These are phyloP conservation scores for Holtermannia corniformis DNA, from an alignment of 768 basidiomycete genomes.

Conservation along the genomic window DNA sequence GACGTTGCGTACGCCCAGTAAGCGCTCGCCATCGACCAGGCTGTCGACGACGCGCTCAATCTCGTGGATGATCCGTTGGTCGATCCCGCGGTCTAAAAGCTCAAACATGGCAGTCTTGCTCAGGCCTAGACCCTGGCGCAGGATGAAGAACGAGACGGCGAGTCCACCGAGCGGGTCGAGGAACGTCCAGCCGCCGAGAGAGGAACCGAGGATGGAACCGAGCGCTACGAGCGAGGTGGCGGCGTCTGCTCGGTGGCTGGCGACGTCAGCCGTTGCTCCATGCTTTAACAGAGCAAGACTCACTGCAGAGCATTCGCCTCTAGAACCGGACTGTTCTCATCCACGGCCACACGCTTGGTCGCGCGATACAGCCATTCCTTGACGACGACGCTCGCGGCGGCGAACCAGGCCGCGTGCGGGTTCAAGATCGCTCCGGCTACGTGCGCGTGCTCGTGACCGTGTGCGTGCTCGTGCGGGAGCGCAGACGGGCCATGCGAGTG, in stretches of 20 bases:
- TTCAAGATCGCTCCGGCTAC: conserved; percentile 55
- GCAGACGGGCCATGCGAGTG: conserved; percentile 48
- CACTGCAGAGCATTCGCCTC: conserved; percentile 86
- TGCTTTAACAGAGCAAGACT: conserved; percentile 9
- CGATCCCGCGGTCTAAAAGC: conserved; percentile 73
- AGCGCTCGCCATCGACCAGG: conserved; percentile 42
- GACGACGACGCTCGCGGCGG: conserved; percentile 61
- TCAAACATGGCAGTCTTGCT: conserved; percentile 65
- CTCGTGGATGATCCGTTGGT: conserved; percentile 48
- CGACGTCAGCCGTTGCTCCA: background rate
- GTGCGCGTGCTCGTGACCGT: conserved; percentile 42
- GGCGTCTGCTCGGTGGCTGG: conserved; percentile 81
- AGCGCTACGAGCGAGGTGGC: conserved; percentile 87
- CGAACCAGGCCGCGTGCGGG: conserved; percentile 96
- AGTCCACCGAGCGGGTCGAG: conserved; percentile 91
- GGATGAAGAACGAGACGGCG: conserved; percentile 79
- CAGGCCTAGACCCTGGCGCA: conserved; percentile 63
- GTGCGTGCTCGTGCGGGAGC: conserved; percentile 43
- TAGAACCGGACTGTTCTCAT: conserved; percentile 83
- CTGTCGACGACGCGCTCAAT: conserved; percentile 55
- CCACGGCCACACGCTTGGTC: conserved; percentile 79
- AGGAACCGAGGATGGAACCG: conserved; percentile 82
- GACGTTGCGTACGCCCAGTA: conserved; percentile 34
- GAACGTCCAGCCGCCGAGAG: conserved; percentile 62
- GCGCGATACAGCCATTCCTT: conserved; percentile 92